Evolutionary conservation across 345 rosid species (phyloP), one percentile per base, ranked within the genome.

Genomic region (Eucalyptus pauciflora): DNA sequence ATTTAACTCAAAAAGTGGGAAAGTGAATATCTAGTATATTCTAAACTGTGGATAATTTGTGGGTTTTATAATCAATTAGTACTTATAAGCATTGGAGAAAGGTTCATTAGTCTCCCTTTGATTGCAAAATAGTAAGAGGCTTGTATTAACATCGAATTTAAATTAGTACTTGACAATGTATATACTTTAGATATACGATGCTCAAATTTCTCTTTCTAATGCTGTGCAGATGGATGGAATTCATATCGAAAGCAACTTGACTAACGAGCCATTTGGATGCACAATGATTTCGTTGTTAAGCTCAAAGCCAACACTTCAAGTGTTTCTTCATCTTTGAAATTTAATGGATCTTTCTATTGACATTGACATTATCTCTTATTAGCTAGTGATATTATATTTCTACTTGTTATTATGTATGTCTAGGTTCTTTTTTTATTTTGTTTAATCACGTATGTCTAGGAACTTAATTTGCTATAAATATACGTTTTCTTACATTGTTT

Each of bases 191-290:
- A 62, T 62, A 12, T 62, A 27, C 4, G 4, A 62, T 29, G 4
- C 17, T 62, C 33, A 27, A 27, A 27, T 29, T 62, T 62, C 33
- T 62, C 31, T 62, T 62, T 62, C 69, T 27, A 62, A 62, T 29
- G 33, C 0, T 0, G 0, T 27, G 15, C 7, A 27, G 1, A 29
- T 3, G 4, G 69, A 62, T 27, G 31, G 8, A 29, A 14, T 62
- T 62, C 8, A 4, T 29, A 62, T 27, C 12, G 1, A 62, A 62
- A 62, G 33, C 3, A 29, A 29, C 33, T 62, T 27, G 13, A 24
- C 62, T 24, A 56, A 4, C 15, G 18, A 67, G 22, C 11, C 11
- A 67, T 15, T 67, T 67, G 20, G 18, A 67, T 67, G 37, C 11
- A 67, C 6, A 67, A 2, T 67, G 41, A 67, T n/a, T 67, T 31